phyloP scores from a whole-genome alignment of 2,329 filamentous ascomycete genomes.

The Seiridium unicorne region DNA sequence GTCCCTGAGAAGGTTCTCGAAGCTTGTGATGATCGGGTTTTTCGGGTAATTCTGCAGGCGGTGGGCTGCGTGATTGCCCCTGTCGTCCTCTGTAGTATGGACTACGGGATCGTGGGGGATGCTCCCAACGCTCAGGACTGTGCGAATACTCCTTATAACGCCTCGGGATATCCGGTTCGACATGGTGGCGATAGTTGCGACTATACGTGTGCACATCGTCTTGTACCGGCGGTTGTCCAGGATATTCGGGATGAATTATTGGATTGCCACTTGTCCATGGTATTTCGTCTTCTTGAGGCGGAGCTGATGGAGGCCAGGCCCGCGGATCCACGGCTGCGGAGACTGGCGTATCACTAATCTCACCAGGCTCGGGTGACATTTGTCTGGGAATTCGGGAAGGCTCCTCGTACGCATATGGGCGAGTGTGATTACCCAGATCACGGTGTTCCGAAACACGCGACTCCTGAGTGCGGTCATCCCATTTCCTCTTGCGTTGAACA shows the following conservation, averaged over 20 bases:
- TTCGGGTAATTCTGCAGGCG: background rate
- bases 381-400: background rate
- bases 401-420: background rate
- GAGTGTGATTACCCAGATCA: background rate
- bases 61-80: background rate
- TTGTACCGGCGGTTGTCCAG: background rate
- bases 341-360: slow-evolving; percentile 8
- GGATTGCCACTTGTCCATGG: background rate
- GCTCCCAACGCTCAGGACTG: background rate
- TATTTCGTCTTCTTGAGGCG: background rate
- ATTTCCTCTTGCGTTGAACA: slow-evolving; percentile 7
- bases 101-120: background rate
- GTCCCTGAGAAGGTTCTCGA: background rate
- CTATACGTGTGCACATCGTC: background rate
- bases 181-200: background rate
- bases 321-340: background rate
- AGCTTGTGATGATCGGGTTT: background rate
- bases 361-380: slow-evolving; percentile 12
- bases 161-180: too few species aligned
- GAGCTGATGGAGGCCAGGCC: background rate
- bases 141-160: background rate
- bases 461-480: slow-evolving; percentile 1
- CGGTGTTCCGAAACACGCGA: background rate
- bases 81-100: background rate
- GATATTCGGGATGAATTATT: background rate